Conservation (phyloP, 306 rosid species). For the Lotus japonicus region DNA sequence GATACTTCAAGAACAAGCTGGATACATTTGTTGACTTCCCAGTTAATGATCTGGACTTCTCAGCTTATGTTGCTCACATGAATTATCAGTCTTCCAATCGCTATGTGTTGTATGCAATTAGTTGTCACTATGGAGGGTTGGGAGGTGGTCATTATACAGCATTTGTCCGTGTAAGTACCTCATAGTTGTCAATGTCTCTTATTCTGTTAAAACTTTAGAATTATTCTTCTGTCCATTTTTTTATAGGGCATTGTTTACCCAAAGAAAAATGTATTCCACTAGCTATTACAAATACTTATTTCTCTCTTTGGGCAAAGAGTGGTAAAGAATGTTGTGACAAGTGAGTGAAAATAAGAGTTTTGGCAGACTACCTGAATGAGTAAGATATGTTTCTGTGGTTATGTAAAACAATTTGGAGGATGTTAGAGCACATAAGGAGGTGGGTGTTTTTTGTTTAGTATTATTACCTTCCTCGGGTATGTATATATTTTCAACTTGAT, state of each 20-base stretch:
- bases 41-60: slow-evolving; percentile 55
- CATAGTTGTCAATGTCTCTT: neutral
- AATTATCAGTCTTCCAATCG: slow-evolving; percentile 30
- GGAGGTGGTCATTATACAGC: slow-evolving; percentile 93
- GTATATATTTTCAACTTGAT: too few species aligned
- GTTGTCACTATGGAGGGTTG: slow-evolving; percentile 78
- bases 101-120: slow-evolving; percentile 66
- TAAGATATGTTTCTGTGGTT: too few species aligned
- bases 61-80: slow-evolving; percentile 35
- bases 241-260: neutral
- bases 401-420: too few species aligned
- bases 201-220: neutral
- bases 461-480: too few species aligned
- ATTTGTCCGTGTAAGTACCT: slow-evolving; percentile 60
- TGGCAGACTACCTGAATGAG: too few species aligned
- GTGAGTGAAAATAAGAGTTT: too few species aligned
- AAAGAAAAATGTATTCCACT: neutral
- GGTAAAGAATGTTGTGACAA: neutral
- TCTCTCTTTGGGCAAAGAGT: neutral
- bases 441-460: too few species aligned
- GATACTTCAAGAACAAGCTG: slow-evolving; percentile 53
- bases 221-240: neutral
- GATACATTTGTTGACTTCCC: slow-evolving; percentile 83
- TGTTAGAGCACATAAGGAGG: too few species aligned
- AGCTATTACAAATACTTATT: neutral